Percentiles rank a stretch among this genome's conserved stretches.
phyloP scores from a whole-genome alignment of 495 filamentous ascomycete genomes.

The Pseudomonodictys pantanalensis region DNA sequence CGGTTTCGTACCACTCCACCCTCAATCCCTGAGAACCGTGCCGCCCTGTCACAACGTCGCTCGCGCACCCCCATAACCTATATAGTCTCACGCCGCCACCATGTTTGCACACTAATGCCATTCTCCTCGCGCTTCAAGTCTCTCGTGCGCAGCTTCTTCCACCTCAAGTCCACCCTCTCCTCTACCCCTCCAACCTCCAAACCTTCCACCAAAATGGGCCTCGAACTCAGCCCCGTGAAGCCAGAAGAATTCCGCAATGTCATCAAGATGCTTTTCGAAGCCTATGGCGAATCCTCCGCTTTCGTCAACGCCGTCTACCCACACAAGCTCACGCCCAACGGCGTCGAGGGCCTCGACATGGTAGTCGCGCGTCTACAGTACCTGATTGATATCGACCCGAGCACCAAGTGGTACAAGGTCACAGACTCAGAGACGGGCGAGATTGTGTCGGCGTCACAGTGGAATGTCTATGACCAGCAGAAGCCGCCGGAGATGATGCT shows the following conservation, averaged over 20 bases:
- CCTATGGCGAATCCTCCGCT: neutral
- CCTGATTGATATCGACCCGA: neutral
- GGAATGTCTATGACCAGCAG: neutral
- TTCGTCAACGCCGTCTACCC: slow-evolving; percentile 8
- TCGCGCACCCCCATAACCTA: neutral
- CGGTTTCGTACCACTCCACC: no score
- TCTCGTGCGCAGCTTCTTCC: neutral
- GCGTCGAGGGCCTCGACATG: neutral
- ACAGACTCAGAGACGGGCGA: neutral
- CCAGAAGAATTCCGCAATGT: slow-evolving; percentile 1
- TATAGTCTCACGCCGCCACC: neutral
- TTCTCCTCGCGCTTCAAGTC: neutral
- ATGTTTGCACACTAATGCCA: neutral
- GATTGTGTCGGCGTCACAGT: neutral
- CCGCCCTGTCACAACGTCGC: neutral
- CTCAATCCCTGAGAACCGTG: no score
- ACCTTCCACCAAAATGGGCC: no score
- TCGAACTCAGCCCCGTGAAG: neutral
- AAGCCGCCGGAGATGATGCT: neutral
- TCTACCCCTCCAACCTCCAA: neutral
- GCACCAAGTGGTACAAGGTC: neutral
- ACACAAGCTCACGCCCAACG: neutral
- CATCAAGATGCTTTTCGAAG: neutral
- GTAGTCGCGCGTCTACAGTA: neutral
- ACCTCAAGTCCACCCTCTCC: neutral